Base-by-base conservation (phyloP, 208 protist genomes). In the Leishmania gerbilli region DNA sequence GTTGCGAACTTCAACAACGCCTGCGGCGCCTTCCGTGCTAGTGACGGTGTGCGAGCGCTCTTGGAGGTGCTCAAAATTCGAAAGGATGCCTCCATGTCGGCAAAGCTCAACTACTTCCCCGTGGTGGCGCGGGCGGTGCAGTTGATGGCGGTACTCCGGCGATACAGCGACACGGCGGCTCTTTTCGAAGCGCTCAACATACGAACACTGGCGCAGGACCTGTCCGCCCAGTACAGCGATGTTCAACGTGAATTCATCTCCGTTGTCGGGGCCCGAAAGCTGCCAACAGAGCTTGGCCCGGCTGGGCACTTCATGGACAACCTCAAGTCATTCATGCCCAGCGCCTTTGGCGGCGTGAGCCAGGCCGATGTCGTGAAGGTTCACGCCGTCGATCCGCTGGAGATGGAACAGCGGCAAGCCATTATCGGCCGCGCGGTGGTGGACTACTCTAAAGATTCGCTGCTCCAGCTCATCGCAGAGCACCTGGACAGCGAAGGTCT, bases 251-350 rank as follows among this genome's bases (percentile, higher is more conserved):
- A 96, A 81, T 95, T 93, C 84, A 90, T 95, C 67, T 89, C 92
- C 24, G 88, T 94, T 76, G 88, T 95, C 77, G 87, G 88, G 6
- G 78, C 88, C 42, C 91, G 89, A 60, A 91, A 92, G 83, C 84
- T 92, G n/a, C 79, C 84, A 72, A 90, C 86, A 27, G 94, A 97
- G 58, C 83, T 90, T 19, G 89, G 95, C 78, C 90, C 94, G 34
- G 89, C 91, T 40, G 90, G 91, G 8, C 87, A 90, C 47, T 97
- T 97, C 77, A 93, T 96, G 89, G 90, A 96, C 65, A 95, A 97
- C 80, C 84, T 93, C 31, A 93, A 95, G 67, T 90, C 83, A 40
- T 90, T 97, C 78, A 83, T 95, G 58, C 77, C 81, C 13, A 80
- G 82, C 31, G 80, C 74, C 51, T 89, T 87, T 86, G 91, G 90